Conservation (phyloP, 768 basidiomycete species). For the Terana coerulea region DNA sequence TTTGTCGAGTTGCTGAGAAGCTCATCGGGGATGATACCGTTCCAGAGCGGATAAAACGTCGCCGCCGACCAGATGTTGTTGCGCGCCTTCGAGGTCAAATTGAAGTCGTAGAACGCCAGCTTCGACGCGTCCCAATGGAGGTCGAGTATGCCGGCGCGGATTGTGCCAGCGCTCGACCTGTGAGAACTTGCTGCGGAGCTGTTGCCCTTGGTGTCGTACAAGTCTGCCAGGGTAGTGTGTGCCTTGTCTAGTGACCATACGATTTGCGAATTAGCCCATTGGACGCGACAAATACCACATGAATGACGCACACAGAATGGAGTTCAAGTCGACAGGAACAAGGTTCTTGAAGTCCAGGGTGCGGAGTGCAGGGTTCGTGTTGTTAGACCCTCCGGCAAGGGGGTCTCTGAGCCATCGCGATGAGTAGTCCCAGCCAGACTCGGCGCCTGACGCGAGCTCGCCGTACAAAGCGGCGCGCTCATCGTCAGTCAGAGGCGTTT, state of each 20-base stretch:
- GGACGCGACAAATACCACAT: constrained; percentile 7
- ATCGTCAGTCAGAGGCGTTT: constrained; percentile 54
- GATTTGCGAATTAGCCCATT: not conserved
- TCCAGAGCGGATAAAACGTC: constrained; percentile 85
- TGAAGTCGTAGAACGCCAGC: constrained; percentile 92
- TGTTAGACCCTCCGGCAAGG: constrained; percentile 33
- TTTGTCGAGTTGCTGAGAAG: constrained; percentile 51
- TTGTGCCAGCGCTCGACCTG: constrained; percentile 46
- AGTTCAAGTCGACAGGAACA: constrained; percentile 78
- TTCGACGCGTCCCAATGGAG: constrained; percentile 80
- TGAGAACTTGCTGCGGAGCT: constrained; percentile 45
- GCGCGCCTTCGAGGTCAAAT: constrained; percentile 62
- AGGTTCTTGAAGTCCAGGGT: constrained; percentile 67
- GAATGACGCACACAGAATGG: constrained; percentile 66
- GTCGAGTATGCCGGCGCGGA: constrained; percentile 76
- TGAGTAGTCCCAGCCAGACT: constrained; percentile 58
- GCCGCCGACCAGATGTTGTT: constrained; percentile 69
- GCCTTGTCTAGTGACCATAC: constrained; percentile 49
- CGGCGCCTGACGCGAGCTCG: constrained; percentile 86
- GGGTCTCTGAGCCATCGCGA: constrained; percentile 41
- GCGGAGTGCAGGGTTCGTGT: constrained; percentile 55
- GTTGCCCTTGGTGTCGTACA: constrained; percentile 50
- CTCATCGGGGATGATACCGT: constrained; percentile 75
- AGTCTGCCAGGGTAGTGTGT: constrained; percentile 52
- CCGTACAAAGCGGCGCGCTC: constrained; percentile 68